Evolutionary conservation across 1,284 basidiomycete species (phyloP).

Genomic region (Rhodotorula sp.): DNA sequence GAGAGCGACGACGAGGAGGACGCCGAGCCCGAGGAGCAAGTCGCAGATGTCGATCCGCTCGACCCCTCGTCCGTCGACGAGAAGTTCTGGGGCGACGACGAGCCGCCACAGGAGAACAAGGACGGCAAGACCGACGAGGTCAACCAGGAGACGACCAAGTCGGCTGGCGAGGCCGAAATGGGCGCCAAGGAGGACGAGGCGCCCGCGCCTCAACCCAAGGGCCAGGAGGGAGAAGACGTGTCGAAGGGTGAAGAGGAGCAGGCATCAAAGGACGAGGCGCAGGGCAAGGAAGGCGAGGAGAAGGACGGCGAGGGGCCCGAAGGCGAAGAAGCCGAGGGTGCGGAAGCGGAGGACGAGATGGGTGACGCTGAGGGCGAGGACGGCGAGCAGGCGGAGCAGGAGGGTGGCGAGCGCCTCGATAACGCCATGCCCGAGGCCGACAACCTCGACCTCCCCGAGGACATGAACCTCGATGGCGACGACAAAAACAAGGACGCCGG

Average conservation of each 20-base stretch:
- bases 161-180: slow-evolving; percentile 66
- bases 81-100: slow-evolving; percentile 92
- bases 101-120: slow-evolving; percentile 56
- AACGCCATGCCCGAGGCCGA: slow-evolving; percentile 72
- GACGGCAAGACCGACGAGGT: slow-evolving; percentile 53
- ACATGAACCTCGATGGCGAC: slow-evolving; percentile 64
- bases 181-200: slow-evolving; percentile 68
- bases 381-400: slow-evolving; percentile 56
- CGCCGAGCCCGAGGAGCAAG: slow-evolving; percentile 67
- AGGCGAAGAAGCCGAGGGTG: slow-evolving; percentile 51
- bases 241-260: slow-evolving; percentile 53
- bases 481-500: slow-evolving; percentile 38
- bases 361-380: slow-evolving; percentile 52
- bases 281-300: slow-evolving; percentile 50
- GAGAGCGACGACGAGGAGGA: slow-evolving; percentile 57
- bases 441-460: slow-evolving; percentile 79
- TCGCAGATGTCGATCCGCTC: slow-evolving; percentile 80
- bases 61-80: slow-evolving; percentile 90
- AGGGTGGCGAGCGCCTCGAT: slow-evolving; percentile 66
- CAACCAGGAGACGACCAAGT: slow-evolving; percentile 62
- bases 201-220: slow-evolving; percentile 55
- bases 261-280: slow-evolving; percentile 52
- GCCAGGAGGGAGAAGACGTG: slow-evolving; percentile 60
- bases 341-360: slow-evolving; percentile 49
- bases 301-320: slow-evolving; percentile 44